phyloP scores from a whole-genome alignment of 768 basidiomycete genomes.

The Terana coerulea region DNA sequence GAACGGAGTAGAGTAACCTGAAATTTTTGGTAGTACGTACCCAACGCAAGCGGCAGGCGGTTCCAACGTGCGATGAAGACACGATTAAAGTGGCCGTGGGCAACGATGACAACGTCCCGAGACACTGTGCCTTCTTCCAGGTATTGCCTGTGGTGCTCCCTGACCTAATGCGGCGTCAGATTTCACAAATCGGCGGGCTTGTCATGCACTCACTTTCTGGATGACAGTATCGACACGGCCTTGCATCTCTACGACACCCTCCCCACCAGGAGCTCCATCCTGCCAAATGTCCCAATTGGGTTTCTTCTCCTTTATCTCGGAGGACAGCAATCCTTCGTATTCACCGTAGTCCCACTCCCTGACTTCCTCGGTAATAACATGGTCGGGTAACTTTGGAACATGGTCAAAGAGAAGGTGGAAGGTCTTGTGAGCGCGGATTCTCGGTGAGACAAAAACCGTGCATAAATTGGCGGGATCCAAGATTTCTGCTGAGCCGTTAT shows the following conservation, averaged over 20 bases:
- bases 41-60: constrained; percentile 55
- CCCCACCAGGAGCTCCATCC: constrained; percentile 90
- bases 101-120: constrained; percentile 84
- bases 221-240: constrained; percentile 76
- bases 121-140: constrained; percentile 61
- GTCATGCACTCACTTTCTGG: constrained; percentile 45
- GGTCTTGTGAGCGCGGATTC: constrained; percentile 79
- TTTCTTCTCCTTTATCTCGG: constrained; percentile 67
- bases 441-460: constrained; percentile 80
- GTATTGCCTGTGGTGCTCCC: constrained; percentile 68
- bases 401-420: constrained; percentile 76
- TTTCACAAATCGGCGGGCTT: neutral
- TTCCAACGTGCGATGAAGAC: constrained; percentile 83
- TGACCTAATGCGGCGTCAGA: constrained; percentile 44
- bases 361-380: constrained; percentile 59
- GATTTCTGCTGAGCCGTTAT: constrained; percentile 40
- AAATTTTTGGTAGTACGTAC: constrained; percentile 38
- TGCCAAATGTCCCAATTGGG: constrained; percentile 79
- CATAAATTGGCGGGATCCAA: constrained; percentile 80
- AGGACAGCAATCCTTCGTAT: constrained; percentile 78
- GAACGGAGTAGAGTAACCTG: constrained; percentile 11
- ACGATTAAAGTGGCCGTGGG: constrained; percentile 83
- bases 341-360: constrained; percentile 92
- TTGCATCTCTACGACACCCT: constrained; percentile 78
- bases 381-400: constrained; percentile 41